phyloP scores from a whole-genome alignment of 1,284 basidiomycete genomes.

The Trichosporon asahii region DNA sequence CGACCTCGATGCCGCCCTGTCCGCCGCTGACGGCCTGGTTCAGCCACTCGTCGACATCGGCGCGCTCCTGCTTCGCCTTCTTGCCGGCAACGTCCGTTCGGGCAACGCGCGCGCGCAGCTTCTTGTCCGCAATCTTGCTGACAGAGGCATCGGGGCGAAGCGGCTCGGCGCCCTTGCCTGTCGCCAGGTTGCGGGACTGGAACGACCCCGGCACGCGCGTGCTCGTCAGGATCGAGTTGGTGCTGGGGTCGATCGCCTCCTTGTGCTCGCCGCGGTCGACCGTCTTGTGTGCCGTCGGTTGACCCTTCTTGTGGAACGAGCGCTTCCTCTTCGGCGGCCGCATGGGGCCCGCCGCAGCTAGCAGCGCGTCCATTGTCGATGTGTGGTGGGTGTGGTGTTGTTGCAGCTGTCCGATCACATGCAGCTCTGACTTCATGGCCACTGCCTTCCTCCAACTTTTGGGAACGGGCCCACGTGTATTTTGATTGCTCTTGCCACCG shows the following conservation, averaged over 20 bases:
- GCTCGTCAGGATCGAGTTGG: conserved; percentile 58
- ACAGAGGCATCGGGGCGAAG: conserved; percentile 35
- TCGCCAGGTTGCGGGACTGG: conserved; percentile 36
- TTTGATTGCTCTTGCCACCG: background rate
- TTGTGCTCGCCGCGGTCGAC: conserved; percentile 40
- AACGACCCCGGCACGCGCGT: conserved; percentile 45
- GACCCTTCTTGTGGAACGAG: conserved; percentile 13
- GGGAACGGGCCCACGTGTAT: conserved; percentile 12
- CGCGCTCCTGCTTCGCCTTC: conserved; percentile 39
- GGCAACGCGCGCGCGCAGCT: conserved; percentile 66
- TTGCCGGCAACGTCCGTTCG: conserved; percentile 56
- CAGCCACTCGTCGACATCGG: conserved; percentile 51
- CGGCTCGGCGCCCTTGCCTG: conserved; percentile 28
- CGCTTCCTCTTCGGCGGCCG: conserved; percentile 45
- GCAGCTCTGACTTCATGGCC: background rate
- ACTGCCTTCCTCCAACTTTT: conserved; percentile 22
- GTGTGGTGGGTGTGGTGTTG: background rate
- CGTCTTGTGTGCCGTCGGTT: conserved; percentile 38
- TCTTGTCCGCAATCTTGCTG: conserved; percentile 63
- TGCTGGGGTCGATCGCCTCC: conserved; percentile 57
- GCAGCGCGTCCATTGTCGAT: conserved; percentile 61
- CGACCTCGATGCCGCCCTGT: conserved; percentile 48
- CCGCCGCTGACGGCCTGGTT: conserved; percentile 40
- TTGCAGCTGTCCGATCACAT: background rate
- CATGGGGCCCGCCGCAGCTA: conserved; percentile 66